Conservation (phyloP, 2,329 filamentous ascomycete genomes). For the Alternaria consortialis region DNA sequence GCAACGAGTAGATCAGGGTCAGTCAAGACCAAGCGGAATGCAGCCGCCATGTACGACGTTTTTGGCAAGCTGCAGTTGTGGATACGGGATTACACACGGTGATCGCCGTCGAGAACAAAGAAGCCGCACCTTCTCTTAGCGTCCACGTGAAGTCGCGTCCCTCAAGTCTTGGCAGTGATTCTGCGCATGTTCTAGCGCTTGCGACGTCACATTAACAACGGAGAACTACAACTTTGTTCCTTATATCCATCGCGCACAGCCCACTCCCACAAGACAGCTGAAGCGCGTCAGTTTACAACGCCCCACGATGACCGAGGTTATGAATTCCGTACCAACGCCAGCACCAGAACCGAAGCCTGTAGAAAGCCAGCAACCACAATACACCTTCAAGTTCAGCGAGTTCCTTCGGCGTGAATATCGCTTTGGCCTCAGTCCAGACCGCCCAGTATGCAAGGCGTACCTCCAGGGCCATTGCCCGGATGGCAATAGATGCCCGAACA, state of each 20-base stretch:
- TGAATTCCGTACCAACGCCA: conserved; percentile 28
- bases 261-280: not conserved
- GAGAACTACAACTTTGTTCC: not conserved
- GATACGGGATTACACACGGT: not conserved
- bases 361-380: conserved; percentile 50
- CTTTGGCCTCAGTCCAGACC: conserved; percentile 76
- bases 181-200: not conserved
- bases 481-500: conserved; percentile 84
- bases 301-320: conserved; percentile 41
- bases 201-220: conserved; percentile 1
- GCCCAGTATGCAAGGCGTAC: conserved; percentile 85
- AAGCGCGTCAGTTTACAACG: not conserved
- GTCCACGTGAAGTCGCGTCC: conserved; percentile 15
- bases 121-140: not conserved
- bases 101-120: conserved; percentile 7
- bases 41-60: conserved; percentile 2
- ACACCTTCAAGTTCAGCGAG: conserved; percentile 83
- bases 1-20: not conserved
- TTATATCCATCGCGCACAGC: not conserved
- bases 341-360: conserved; percentile 40
- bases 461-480: conserved; percentile 86
- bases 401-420: conserved; percentile 86
- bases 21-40: conserved; percentile 1
- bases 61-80: conserved; percentile 17
- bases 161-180: not conserved